Evolutionary conservation across 2,329 filamentous ascomycete genomes (phyloP).

Genomic region (Venturia carpophila): DNA sequence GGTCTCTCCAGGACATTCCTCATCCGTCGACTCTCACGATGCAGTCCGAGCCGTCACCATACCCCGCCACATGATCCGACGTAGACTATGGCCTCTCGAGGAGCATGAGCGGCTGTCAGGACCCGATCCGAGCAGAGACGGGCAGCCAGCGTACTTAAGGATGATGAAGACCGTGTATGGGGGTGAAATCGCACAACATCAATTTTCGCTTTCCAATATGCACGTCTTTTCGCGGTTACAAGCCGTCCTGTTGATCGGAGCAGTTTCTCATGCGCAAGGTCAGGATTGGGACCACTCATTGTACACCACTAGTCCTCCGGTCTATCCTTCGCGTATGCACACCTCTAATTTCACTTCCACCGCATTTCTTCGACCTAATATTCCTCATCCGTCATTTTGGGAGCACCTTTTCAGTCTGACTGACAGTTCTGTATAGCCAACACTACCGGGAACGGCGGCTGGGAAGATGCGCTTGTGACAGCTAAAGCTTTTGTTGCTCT

Average conservation of each 20-base stretch:
- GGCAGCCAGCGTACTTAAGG: constrained; percentile 2
- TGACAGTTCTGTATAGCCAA: constrained; percentile 4
- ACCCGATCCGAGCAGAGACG: neutral
- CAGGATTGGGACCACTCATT: constrained; percentile 20
- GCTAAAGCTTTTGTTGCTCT: constrained; percentile 34
- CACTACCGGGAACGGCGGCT: constrained; percentile 20
- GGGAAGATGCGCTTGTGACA: constrained; percentile 35
- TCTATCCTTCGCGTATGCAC: constrained; percentile 20
- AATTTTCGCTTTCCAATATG: neutral
- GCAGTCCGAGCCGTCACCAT: neutral
- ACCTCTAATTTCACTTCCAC: neutral
- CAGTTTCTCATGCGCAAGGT: neutral
- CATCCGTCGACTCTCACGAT: neutral
- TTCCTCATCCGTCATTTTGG: neutral
- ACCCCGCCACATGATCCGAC: neutral
- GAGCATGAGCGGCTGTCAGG: neutral
- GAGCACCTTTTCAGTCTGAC: neutral
- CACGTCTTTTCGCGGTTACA: neutral
- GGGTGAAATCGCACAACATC: neutral
- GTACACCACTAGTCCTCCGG: constrained; percentile 20
- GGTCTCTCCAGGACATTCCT: neutral
- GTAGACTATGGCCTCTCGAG: neutral
- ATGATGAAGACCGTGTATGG: no score
- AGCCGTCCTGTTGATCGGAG: neutral
- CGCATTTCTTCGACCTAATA: neutral